phyloP scores from a whole-genome alignment of 2,329 filamentous ascomycete genomes.

The Myrmaecium sp. region DNA sequence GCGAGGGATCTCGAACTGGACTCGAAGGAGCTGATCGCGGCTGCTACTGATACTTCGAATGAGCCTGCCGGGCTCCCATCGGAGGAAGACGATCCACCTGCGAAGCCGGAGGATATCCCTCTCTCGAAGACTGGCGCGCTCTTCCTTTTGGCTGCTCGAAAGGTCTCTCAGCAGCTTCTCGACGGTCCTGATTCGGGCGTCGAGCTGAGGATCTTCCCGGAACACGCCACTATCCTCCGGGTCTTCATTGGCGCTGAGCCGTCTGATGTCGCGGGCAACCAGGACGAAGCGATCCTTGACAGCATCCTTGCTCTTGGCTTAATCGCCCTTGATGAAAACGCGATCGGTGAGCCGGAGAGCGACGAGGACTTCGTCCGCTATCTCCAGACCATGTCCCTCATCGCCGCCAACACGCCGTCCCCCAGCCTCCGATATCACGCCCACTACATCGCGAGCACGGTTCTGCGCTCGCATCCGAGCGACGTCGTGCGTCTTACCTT shows the following conservation, averaged over 20 bases:
- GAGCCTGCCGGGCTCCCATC: constrained; percentile 25
- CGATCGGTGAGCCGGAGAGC: constrained; percentile 27
- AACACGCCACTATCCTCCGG: constrained; percentile 32
- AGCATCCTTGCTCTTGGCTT: constrained; percentile 35
- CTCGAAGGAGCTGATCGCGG: constrained; percentile 29
- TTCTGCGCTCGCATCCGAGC: constrained; percentile 36
- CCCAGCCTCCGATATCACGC: constrained; percentile 30
- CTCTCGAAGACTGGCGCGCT: constrained; percentile 38
- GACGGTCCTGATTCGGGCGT: constrained; percentile 20
- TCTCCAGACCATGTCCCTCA: constrained; percentile 29
- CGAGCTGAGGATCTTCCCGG: constrained; percentile 33
- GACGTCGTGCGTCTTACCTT: constrained; percentile 34
- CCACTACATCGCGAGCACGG: constrained; percentile 30
- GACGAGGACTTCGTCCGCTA: constrained; percentile 37
- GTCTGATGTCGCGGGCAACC: constrained; percentile 22
- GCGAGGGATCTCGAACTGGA: constrained; percentile 39
- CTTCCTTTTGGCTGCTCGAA: constrained; percentile 35
- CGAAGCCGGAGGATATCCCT: constrained; percentile 34
- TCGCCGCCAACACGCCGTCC: constrained; percentile 31
- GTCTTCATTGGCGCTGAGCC: constrained; percentile 28
- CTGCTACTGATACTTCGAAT: constrained; percentile 22
- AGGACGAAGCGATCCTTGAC: constrained; percentile 37
- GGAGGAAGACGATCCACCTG: constrained; percentile 38
- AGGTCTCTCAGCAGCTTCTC: constrained; percentile 32
- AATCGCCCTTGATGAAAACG: constrained; percentile 28